Base-by-base conservation (phyloP, 768 basidiomycete genomes). In the Tephrocybe sp. region DNA sequence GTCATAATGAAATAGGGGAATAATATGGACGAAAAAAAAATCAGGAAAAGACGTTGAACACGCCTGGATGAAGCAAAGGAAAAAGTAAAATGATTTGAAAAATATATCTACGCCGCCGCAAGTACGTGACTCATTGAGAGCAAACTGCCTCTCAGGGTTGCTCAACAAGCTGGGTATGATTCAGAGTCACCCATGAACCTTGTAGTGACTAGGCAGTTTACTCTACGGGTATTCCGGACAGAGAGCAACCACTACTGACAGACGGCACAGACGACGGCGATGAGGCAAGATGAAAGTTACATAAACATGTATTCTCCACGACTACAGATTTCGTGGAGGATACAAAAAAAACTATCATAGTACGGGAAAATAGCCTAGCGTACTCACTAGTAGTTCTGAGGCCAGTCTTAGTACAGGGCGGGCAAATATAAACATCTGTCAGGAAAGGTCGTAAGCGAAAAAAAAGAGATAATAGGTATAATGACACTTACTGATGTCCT, bases 341-440 rank as follows among this genome's bases (percentile, higher is more conserved):
- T 57, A 65, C 58, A 60, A 49, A 51, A 18, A 49, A 51, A 18
- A 49, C 59, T 60, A 58, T 53, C 60, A 60, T 49, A 35, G 60
- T 69, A 70, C 63, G 59, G 64, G 64, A 52, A 49, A 55, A 61
- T 56, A 59, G 44, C 54, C 67, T 60, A 65, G 60, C 64, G 68
- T 73, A 91, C 89, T 92, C 87, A 92, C 89, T 83, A 68, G 83
- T 78, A 70, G 82, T 83, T 67, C 72, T 76, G 55, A 75, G 77
- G 54, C 84, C 83, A 53, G 87, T 86, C 51, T 72, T 75, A 50
- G 79, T 72, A 73, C 89, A 78, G 40, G 73, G 61, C 38, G 74
- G 67, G 58, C 75, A 78, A 38, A 77, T 66, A 60, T 81, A 90
- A 51, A 83, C 68, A 68, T 75, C 88, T 90, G 18, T 27, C 4